Evolutionary conservation across 2,329 filamentous ascomycete genomes (phyloP).

Genomic region (Aspergillus sp.): DNA sequence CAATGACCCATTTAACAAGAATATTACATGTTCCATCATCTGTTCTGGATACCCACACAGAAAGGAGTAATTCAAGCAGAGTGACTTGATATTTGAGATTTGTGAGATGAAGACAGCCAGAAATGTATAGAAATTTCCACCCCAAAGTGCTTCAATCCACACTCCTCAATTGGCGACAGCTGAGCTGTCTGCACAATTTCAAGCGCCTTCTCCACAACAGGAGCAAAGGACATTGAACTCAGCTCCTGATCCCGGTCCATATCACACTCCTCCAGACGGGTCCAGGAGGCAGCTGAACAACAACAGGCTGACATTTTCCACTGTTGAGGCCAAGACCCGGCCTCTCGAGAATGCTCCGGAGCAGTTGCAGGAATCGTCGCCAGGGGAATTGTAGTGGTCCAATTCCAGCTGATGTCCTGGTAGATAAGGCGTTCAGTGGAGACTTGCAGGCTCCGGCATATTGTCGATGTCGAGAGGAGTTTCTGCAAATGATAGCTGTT

Average conservation of each 20-base stretch:
- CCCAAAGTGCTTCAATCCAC: neutral
- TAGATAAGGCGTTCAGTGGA: neutral
- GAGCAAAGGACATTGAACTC: neutral
- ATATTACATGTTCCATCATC: neutral
- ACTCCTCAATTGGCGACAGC: neutral
- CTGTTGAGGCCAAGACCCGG: neutral
- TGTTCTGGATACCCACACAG: neutral
- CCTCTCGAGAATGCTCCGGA: neutral
- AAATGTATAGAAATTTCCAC: neutral
- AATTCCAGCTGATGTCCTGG: neutral
- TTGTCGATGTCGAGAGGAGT: neutral
- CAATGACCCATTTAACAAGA: neutral
- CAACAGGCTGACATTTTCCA: neutral
- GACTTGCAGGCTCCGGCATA: neutral
- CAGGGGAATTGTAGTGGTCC: neutral
- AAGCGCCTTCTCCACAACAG: neutral
- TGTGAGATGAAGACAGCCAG: neutral
- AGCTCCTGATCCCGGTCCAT: neutral
- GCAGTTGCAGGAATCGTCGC: neutral
- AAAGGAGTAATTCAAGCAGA: neutral
- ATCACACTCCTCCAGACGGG: neutral
- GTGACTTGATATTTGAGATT: neutral
- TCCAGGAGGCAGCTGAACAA: neutral
- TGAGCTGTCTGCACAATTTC: neutral
- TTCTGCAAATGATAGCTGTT: neutral